Evolutionary conservation across 192 early-diverging fungal species (phyloP).

Genomic region (Entomortierella beljakovae): DNA sequence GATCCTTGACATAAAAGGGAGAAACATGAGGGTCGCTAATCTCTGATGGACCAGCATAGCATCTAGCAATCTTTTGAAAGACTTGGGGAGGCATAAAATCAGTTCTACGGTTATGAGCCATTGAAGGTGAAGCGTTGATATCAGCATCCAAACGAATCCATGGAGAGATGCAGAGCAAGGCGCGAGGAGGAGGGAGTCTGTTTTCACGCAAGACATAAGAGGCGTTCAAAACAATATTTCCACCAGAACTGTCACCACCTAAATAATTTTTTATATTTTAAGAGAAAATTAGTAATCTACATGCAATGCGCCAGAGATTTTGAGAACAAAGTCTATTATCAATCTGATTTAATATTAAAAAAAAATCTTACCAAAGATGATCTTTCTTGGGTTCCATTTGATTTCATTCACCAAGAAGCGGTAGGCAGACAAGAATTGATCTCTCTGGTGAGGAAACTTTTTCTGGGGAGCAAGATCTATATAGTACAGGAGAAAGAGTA

Average conservation of each 20-base stretch:
- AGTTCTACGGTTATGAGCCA: conserved; percentile 46
- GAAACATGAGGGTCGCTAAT: conserved; percentile 45
- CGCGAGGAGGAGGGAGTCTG: conserved; percentile 35
- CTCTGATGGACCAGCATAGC: conserved; percentile 34
- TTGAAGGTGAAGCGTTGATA: conserved; percentile 30
- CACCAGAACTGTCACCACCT: conserved; percentile 45
- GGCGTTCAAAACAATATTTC: conserved; percentile 42
- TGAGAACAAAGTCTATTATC: no score
- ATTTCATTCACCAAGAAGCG: conserved; percentile 49
- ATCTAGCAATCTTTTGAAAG: conserved; percentile 46
- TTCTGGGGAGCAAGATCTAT: conserved; percentile 49
- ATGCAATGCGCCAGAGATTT: no score
- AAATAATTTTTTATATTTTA: background rate
- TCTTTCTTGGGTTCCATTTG: conserved; percentile 50
- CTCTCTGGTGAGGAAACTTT: conserved; percentile 47
- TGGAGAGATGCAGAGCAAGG: conserved; percentile 45
- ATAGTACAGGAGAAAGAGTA: background rate
- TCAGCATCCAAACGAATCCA: conserved; percentile 50
- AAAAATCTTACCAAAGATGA: conserved; percentile 36
- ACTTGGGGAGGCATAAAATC: conserved; percentile 55
- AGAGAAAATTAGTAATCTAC: no score
- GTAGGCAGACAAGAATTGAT: conserved; percentile 45
- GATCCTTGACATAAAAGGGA: conserved; percentile 51
- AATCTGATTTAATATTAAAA: background rate
- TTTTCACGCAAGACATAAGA: conserved; percentile 37